Evolutionary conservation across 2,329 filamentous ascomycete species (phyloP), one percentile per base, ranked within the genome.

Genomic region (Aureobasidium sp.): DNA sequence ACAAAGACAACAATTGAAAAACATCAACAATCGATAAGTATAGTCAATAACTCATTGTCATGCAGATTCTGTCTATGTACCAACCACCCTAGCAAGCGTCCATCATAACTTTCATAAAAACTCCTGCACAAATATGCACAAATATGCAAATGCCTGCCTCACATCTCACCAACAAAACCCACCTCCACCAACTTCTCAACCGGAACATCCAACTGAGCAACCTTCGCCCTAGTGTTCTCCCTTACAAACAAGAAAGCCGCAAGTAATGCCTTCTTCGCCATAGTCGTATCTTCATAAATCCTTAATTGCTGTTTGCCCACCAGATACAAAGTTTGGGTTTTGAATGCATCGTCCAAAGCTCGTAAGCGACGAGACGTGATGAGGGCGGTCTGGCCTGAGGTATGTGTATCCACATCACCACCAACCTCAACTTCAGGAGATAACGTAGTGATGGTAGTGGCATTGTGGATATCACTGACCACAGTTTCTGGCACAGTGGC

Each of bases 171-270:
- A 7, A 88, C 79, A 68, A 88, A 89, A 0, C 86, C 86, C 21
- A 89, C 84, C 73, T 88, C 86, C n/a, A 89, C 81, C 51, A 88
- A 70, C 53, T 80, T 78, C 63, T 88, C 85, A 62, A 82, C 79
- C 0, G 81, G 79, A 44, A 87, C 73, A 54, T 81, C 74, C 62
- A 88, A 71, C 66, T 85, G 85, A 14, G 85, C 83, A 72, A 88
- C 82, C 76, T 88, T 89, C 1, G 82, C 80, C 57, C 85, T 74
- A 13, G 83, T 84, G 66, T 87, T 88, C 42, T 89, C 85, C 32
- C 85, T 74, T 53, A 88, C 78, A 77, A 85, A 88, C 63, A 89
- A 70, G 64, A 88, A 89, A 0, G 78, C 72, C 53, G 75, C 75
- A 13, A 89, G 70, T 6, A 84, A 51, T 0, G 79, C 61, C 47